Conservation (phyloP, 2,329 filamentous ascomycete species). For the Aschersonia sp. region DNA sequence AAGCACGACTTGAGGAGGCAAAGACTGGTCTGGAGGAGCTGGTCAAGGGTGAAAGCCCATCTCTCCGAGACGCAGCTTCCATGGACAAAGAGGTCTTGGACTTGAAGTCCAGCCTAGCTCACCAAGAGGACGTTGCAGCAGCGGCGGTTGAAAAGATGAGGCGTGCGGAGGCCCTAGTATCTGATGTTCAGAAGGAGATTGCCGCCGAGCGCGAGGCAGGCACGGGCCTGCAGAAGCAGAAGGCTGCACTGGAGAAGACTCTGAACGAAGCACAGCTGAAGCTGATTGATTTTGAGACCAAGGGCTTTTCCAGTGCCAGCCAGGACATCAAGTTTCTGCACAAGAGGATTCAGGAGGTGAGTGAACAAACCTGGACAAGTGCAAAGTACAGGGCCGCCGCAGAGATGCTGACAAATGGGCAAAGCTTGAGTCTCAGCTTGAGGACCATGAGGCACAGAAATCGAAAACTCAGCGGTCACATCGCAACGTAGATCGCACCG, state of each 20-base stretch:
- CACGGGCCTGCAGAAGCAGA: constrained; percentile 74
- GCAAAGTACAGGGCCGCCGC: constrained; percentile 7
- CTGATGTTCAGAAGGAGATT: constrained; percentile 89
- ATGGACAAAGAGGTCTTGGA: constrained; percentile 83
- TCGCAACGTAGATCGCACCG: constrained; percentile 83
- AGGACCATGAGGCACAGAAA: constrained; percentile 65
- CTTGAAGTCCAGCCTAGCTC: constrained; percentile 74
- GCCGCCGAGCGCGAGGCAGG: constrained; percentile 70
- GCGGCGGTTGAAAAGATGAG: constrained; percentile 97
- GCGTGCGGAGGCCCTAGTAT: constrained; percentile 70
- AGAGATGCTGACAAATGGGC: constrained; percentile 12
- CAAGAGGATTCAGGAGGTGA: constrained; percentile 87
- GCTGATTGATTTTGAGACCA: constrained; percentile 88
- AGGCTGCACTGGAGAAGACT: constrained; percentile 75
- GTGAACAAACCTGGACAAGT: constrained; percentile 13
- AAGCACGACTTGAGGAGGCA: constrained; percentile 73
- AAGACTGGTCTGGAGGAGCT: constrained; percentile 81
- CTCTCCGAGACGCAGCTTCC: constrained; percentile 76
- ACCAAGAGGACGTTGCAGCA: constrained; percentile 82
- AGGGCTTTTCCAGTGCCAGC: constrained; percentile 86
- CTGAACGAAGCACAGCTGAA: constrained; percentile 82
- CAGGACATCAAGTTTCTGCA: constrained; percentile 93
- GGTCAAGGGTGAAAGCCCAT: constrained; percentile 69
- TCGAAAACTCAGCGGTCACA: constrained; percentile 73
- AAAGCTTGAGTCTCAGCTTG: constrained; percentile 76